These are phyloP conservation scores for Pontederia crassipes DNA, from an alignment of 176 grass and related monocot species.

Conservation along the genomic window DNA sequence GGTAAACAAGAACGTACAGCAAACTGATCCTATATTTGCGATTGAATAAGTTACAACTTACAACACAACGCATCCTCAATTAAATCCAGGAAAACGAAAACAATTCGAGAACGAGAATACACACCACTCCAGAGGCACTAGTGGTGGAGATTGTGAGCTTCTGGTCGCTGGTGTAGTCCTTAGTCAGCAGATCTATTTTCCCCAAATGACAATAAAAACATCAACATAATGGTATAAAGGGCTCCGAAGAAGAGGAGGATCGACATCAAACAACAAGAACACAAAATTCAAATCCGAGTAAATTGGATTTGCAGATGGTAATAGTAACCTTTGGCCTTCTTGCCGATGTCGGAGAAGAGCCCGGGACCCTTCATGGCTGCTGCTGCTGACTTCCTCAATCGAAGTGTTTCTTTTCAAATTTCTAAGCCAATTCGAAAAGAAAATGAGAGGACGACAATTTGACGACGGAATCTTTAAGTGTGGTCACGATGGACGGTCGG, in stretches of 20 bases:
- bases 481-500: not conserved
- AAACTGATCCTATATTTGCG: too few species aligned
- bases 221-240: not conserved
- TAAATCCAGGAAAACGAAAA: too few species aligned
- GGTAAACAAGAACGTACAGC: too few species aligned
- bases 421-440: not conserved
- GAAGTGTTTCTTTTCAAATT: not conserved
- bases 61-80: too few species aligned
- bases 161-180: constrained; percentile 91
- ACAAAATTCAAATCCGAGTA: not conserved
- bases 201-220: constrained; percentile 9
- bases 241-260: not conserved
- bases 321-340: constrained; percentile 31
- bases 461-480: not conserved
- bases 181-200: constrained; percentile 83
- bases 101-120: constrained; percentile 15
- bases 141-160: constrained; percentile 63
- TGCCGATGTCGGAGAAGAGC: constrained; percentile 43
- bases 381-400: not conserved
- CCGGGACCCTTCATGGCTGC: constrained; percentile 32
- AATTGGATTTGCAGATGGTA: not conserved
- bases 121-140: constrained; percentile 90
- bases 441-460: not conserved
- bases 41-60: too few species aligned
- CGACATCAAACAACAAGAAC: not conserved